Evolutionary conservation across 805 yeast species (phyloP).

Genomic region (Komagataella kurtzmanii): DNA sequence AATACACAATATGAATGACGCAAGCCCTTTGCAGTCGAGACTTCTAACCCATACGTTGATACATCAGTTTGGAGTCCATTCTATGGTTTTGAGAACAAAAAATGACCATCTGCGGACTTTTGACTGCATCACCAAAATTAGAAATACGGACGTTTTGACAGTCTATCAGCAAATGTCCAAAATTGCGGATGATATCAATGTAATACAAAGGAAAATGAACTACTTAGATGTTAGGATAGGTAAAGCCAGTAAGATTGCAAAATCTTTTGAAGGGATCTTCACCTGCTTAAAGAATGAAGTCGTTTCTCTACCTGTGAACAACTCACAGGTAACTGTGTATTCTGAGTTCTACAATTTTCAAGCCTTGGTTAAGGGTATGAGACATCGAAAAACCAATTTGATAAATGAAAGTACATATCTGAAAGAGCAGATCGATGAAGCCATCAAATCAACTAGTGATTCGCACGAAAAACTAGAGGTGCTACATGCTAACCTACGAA

Average conservation of each 20-base stretch:
- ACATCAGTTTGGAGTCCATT: neutral
- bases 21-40: neutral
- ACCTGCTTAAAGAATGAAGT: neutral
- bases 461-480: neutral
- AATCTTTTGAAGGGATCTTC: neutral
- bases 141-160: neutral
- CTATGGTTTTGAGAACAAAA: neutral
- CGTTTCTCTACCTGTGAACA: neutral
- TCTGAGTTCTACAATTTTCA: neutral
- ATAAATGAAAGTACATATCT: neutral
- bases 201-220: neutral
- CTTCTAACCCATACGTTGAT: neutral
- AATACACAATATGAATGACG: conserved; percentile 5
- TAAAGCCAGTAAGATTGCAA: neutral
- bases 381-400: neutral
- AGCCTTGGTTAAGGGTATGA: neutral
- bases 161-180: neutral
- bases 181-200: neutral
- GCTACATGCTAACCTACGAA: neutral
- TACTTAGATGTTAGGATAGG: neutral
- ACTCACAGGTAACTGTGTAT: neutral
- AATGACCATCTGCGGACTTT: neutral
- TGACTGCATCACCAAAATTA: neutral
- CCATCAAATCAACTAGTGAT: neutral
- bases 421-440: neutral